Evolutionary conservation across 352 stramenopile species (phyloP).

Genomic region (Aphanomyces invadans): DNA sequence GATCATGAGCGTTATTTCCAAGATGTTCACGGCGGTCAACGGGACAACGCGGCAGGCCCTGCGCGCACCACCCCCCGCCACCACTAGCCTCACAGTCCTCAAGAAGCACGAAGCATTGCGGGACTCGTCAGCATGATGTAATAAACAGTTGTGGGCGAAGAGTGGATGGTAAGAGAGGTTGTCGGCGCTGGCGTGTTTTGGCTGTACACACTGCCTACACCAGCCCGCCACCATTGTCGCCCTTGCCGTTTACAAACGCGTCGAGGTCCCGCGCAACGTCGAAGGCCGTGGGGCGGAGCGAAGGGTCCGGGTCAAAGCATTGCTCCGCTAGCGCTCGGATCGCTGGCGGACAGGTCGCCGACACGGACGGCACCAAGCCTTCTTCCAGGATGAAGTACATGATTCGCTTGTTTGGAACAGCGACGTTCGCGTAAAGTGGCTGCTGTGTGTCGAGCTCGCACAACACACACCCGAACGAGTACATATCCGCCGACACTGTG

Average conservation of each 20-base stretch:
- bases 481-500: slow-evolving; percentile 13
- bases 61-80: background rate
- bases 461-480: slow-evolving; percentile 27
- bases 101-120: background rate
- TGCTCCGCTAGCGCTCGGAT: slow-evolving; percentile 2
- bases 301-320: slow-evolving; percentile 17
- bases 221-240: background rate
- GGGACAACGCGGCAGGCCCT: background rate
- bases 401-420: background rate
- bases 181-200: too few species aligned
- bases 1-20: slow-evolving; percentile 25
- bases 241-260: background rate
- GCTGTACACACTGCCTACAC: background rate
- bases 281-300: slow-evolving; percentile 1
- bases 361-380: slow-evolving; percentile 7
- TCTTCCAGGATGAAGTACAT: slow-evolving; percentile 20
- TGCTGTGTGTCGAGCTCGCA: slow-evolving; percentile 47
- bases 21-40: slow-evolving; percentile 21
- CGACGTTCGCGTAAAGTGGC: slow-evolving; percentile 38
- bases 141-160: too few species aligned
- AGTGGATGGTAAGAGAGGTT: background rate
- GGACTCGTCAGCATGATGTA: background rate
- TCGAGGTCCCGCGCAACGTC: slow-evolving; percentile 13
- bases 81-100: slow-evolving; percentile 7
- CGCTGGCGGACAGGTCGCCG: background rate